Evolutionary conservation across 164 flowering plant genomes (phyloP), one percentile per base, ranked within the genome.

Genomic region (Tinospora cordifolia): DNA sequence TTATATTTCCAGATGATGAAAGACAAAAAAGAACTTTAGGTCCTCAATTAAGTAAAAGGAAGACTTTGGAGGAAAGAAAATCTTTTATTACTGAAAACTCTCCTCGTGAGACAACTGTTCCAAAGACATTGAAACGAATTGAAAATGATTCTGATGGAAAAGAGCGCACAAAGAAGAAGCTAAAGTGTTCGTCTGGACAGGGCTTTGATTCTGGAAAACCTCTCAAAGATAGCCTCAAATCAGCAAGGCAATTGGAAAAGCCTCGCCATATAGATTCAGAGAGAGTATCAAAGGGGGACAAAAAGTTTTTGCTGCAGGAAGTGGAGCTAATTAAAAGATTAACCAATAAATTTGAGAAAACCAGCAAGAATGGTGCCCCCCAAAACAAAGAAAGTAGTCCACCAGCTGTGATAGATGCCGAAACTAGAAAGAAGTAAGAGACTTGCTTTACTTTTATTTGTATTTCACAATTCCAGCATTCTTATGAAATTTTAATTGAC

Each of bases 381-480:
- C n/a, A 47, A 25, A 83, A 78, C 71, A 78, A 72, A 69, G 25
- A 70, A 9, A 75, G 67, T 62, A 71, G 47, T 69, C 71, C 76
- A 30, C 12, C 63, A 6, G 72, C 71, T 67, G 19, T 62, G 51
- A 57, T 87, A 40, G 91, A 88, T 75, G 80, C 71, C 17, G 85
- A 79, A 64, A 36, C 84, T 47, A 80, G 81, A 73, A 77, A 78
- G 59, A 83, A 87, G 97, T 88, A 59, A 77, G 54, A 19, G 44
- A 49, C 66, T 74, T 65, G 22, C 36, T 27, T 65, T 17, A 41
- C 66, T 39, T 62, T 26, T 66, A 34, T 59, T 47, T 66, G 6
- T 30, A 10, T 69, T 47, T 25, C 40, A 57, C 40, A n/a, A 1
- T 63, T 13, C 8, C 10, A 19, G 44, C 22, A 27, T n/a, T 21